These are phyloP conservation scores for Pestalotiopsis sp. DNA, from an alignment of 2,329 filamentous ascomycete genomes.

Conservation along the genomic window DNA sequence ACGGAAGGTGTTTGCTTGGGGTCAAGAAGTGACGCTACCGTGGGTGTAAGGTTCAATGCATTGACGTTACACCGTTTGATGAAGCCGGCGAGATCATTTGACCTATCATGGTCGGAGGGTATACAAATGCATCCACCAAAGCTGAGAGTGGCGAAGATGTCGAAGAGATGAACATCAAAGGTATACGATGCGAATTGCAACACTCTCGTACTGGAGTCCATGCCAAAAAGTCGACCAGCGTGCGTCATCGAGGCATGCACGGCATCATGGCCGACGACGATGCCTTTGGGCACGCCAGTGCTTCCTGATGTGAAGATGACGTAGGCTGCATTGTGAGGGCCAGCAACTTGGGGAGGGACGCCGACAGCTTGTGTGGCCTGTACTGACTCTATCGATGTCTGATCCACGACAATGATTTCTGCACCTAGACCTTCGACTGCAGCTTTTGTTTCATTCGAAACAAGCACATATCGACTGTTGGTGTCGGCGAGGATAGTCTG, in stretches of 20 bases:
- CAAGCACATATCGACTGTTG: slow-evolving; percentile 10
- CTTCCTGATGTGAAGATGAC: slow-evolving; percentile 18
- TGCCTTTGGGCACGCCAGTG: slow-evolving; percentile 17
- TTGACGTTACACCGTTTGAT: slow-evolving; percentile 20
- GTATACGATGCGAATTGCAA: slow-evolving; percentile 37
- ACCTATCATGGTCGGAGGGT: slow-evolving; percentile 38
- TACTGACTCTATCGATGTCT: not conserved
- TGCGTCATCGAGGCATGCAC: not conserved
- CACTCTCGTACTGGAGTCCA: slow-evolving; percentile 12
- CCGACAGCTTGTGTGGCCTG: not conserved
- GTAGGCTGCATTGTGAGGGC: slow-evolving; percentile 1
- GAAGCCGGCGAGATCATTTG: slow-evolving; percentile 38
- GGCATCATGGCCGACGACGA: not conserved
- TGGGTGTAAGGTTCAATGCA: slow-evolving; percentile 29
- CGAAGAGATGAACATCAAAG: slow-evolving; percentile 42
- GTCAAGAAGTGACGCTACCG: slow-evolving; percentile 26
- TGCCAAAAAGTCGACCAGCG: not conserved
- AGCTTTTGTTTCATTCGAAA: not conserved
- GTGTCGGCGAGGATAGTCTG: slow-evolving; percentile 32
- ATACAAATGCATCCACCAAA: slow-evolving; percentile 43
- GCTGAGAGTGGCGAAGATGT: slow-evolving; percentile 41
- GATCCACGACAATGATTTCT: not conserved
- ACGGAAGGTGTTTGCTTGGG: slow-evolving; percentile 26
- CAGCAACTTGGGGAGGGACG: not conserved
- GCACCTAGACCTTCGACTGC: not conserved